Conservation (phyloP, 257 asterid species). For the Solanum paucissectum region DNA sequence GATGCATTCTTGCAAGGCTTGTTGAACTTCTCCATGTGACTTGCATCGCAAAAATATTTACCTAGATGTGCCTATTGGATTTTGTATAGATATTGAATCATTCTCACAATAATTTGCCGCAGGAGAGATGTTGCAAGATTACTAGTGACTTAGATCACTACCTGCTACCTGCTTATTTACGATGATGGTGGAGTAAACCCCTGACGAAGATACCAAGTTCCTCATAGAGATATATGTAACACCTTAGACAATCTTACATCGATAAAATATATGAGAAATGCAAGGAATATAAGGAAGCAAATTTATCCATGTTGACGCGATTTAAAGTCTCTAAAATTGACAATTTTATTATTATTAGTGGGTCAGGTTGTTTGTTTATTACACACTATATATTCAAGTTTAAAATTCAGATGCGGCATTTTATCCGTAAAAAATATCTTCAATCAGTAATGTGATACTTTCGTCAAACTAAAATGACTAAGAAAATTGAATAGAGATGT, state of each 20-base stretch:
- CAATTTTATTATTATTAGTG: background rate
- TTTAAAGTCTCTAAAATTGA: background rate
- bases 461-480: no score
- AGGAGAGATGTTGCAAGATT: background rate
- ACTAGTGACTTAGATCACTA: background rate
- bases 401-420: no score
- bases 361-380: background rate
- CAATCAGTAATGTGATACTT: no score
- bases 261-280: background rate
- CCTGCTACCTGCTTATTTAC: background rate
- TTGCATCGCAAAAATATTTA: no score
- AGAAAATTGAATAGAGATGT: no score
- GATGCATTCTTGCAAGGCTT: no score
- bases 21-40: no score
- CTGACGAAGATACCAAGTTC: background rate
- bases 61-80: no score
- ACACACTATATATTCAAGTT: background rate
- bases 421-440: no score
- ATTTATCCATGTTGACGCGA: background rate
- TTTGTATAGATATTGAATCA: no score
- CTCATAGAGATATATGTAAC: background rate
- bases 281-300: background rate
- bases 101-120: no score
- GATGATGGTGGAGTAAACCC: background rate
- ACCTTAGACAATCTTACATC: background rate